Base-by-base conservation (phyloP, 345 rosid species). In the Hypericum androsaemum region DNA sequence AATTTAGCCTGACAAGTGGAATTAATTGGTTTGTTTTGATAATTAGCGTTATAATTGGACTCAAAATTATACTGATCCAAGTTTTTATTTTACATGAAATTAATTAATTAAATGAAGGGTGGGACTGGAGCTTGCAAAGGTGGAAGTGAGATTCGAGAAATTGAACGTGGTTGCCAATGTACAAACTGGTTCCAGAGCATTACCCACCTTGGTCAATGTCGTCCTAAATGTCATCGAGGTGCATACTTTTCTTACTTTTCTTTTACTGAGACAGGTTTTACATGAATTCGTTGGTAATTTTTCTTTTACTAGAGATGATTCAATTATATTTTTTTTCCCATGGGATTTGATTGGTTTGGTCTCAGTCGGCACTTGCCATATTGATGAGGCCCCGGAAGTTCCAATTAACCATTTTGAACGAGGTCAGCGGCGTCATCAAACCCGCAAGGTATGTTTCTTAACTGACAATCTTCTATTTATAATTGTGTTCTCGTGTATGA, bases 161-260 rank as follows among this genome's bases (percentile, higher is more conserved):
- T 50, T 86, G 74, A 82, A 69, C 32, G 54, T 89, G 12, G 71
- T 16, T 15, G 90, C 90, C 37, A 56, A 74, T 41, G 85, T 82
- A 59, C 83, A 77, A 67, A 78, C 69, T 28, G 90, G 88, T 14
- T 70, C 77, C 3, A 77, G 97, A 76, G 95, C 97, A 38, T 77
- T 89, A 50, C 97, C 97, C 0, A 86, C 95, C 50, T 76, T 89
- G 75, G 59, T 74, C 54, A 89, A 89, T 56, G 76, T 63, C 12
- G 49, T 77, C 49, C 95, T 81, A 36, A 74, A 89, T 62, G 45
- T 72, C 7, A 0, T 77, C 39, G 95, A 89, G 94, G 95, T 89
- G 8, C 12, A 35, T 17, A 37, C 39, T 28, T 52, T 28, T 17
- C 41, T 13, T 37, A 14, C 12, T 57, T 38, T 5, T 13, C 5